Evolutionary conservation across 176 grass and related monocot genomes (phyloP), one percentile per base, ranked within the genome.

Genomic region (Carex parvula): DNA sequence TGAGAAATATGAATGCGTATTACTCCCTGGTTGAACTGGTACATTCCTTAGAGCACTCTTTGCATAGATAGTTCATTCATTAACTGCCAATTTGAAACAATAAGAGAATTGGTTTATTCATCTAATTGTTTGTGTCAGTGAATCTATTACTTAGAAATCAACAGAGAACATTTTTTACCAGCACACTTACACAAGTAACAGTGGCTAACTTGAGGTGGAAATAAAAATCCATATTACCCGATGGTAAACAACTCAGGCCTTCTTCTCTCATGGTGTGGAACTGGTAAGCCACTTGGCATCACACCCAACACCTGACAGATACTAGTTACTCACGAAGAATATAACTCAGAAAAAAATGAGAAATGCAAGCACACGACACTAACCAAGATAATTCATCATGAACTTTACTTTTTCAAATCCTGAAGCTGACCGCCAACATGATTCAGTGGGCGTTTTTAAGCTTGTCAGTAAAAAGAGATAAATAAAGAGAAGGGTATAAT

Each of bases 231-330:
- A 77, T 53, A 69, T 76, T 90, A 93, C 92, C 90, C 94, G 92
- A 58, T 86, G 94, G 84, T 84, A 93, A 98, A 98, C 88, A 91
- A 84, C 85, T 94, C 86, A 35, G 92, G 92, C 80, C 64, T 84
- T 97, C 92, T 84, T 97, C 95, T 52, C 95, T 85, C 37, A 82
- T 91, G 46, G 87, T 91, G 64, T 94, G 95, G 70, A 98, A 94
- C 26, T 93, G 90, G 70, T 98, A 94, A 66, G 95, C 95, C 70
- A 98, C 95, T 94, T 98, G 69, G 95, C 92, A 93, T 98, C 95
- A 86, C 95, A 98, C 80, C 95, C 95, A 70, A 98, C 88, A 85
- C 95, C 95, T 94, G 86, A 42, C 44, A 48, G 8, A 48, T 48
- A 10, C 44, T 48, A 10, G 44, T 48, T 52, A 79, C 58, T 80